Conservation (phyloP, 371 early-diverging fungal genomes). For the Mucor plumbeus region DNA sequence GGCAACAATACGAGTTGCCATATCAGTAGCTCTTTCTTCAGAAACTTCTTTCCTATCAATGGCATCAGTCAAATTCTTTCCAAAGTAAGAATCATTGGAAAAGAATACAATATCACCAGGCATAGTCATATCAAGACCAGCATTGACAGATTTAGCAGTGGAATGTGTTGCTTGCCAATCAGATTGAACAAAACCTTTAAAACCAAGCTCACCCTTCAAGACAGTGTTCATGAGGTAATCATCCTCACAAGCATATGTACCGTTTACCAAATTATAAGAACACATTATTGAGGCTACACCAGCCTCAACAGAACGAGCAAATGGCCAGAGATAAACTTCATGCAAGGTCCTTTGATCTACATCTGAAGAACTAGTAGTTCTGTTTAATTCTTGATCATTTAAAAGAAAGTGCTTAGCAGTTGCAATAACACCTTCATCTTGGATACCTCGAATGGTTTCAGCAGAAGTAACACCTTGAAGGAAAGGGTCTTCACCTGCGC, state of each 20-base stretch:
- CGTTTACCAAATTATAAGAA: conserved; percentile 58
- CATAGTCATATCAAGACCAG: conserved; percentile 68
- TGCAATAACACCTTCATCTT: conserved; percentile 53
- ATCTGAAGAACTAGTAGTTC: conserved; percentile 35
- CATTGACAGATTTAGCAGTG: conserved; percentile 41
- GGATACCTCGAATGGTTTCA: conserved; percentile 43
- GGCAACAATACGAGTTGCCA: conserved; percentile 62
- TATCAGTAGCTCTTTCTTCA: conserved; percentile 53
- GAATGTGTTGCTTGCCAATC: conserved; percentile 48
- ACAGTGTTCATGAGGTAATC: conserved; percentile 45
- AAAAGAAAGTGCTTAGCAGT: conserved; percentile 59
- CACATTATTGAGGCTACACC: conserved; percentile 66
- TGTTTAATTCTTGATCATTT: conserved; percentile 55
- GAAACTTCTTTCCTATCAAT: conserved; percentile 31
- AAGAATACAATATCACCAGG: conserved; percentile 46
- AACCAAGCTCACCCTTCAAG: conserved; percentile 57
- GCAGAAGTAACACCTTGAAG: conserved; percentile 46
- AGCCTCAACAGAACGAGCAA: conserved; percentile 55
- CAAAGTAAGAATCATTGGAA: conserved; percentile 37
- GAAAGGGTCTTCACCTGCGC: conserved; percentile 66
- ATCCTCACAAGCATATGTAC: conserved; percentile 57
- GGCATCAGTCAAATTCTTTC: conserved; percentile 38
- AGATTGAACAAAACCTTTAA: conserved; percentile 48
- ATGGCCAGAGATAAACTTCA: conserved; percentile 65
- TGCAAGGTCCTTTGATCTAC: conserved; percentile 58